Evolutionary conservation across 352 stramenopile species (phyloP).

Genomic region (Phytophthora crassamura): DNA sequence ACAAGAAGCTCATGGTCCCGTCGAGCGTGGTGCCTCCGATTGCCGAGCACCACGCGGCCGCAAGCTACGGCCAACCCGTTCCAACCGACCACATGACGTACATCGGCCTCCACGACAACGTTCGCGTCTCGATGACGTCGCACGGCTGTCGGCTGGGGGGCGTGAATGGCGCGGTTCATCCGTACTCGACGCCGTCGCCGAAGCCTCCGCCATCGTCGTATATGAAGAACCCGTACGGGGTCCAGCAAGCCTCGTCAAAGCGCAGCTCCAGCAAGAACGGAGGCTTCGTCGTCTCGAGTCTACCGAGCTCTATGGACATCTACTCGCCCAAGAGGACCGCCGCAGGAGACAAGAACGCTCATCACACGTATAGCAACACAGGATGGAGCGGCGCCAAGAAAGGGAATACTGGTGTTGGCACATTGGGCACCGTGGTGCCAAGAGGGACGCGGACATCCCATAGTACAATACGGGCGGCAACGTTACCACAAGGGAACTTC

Average conservation of each 20-base stretch:
- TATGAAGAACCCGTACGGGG: conserved; percentile 50
- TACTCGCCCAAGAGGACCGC: conserved; percentile 60
- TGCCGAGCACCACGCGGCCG: conserved; percentile 36
- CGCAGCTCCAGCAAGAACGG: conserved; percentile 26
- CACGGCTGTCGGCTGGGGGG: conserved; percentile 46
- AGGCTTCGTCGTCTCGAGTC: conserved; percentile 16
- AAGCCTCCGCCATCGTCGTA: conserved; percentile 66
- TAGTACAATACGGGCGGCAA: conserved; percentile 37
- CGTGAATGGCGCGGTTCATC: conserved; percentile 25
- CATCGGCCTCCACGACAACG: conserved; percentile 42
- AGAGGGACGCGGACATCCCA: conserved; percentile 47
- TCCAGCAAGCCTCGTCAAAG: conserved; percentile 35
- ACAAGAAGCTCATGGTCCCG: conserved; percentile 43
- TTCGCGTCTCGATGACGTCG: conserved; percentile 61
- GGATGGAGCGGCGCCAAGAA: conserved; percentile 35
- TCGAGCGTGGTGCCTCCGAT: conserved; percentile 37
- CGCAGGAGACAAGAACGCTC: conserved; percentile 19
- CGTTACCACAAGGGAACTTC: conserved; percentile 29
- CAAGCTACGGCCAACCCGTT: conserved; percentile 28
- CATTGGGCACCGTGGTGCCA: conserved; percentile 21
- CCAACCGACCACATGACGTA: conserved; percentile 49
- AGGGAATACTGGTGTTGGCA: neutral
- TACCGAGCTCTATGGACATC: conserved; percentile 54
- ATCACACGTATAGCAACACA: conserved; percentile 19
- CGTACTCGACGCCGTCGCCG: conserved; percentile 45